A percentile compares a stretch with the other conserved stretches of the same genome.
phyloP scores from a whole-genome alignment of 352 stramenopile species.

The Pythium inflatum region DNA sequence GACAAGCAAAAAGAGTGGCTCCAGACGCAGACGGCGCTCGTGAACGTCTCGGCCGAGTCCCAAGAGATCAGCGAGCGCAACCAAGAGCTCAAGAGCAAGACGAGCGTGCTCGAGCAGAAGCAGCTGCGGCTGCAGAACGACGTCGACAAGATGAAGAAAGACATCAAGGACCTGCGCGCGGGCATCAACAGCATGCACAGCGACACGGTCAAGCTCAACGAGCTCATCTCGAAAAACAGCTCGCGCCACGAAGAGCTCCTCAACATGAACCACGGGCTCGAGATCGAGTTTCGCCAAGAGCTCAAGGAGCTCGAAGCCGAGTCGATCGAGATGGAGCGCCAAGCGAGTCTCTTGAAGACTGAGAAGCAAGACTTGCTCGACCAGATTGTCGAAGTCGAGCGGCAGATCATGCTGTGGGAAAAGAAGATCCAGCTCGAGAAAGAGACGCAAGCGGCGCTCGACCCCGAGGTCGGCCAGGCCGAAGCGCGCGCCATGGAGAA shows the following conservation, averaged over 20 bases:
- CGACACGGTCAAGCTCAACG: conserved; percentile 93
- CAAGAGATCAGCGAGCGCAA: conserved; percentile 90
- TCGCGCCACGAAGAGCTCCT: conserved; percentile 75
- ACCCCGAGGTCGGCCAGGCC: conserved; percentile 90
- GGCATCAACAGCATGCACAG: conserved; percentile 86
- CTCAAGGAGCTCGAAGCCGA: conserved; percentile 90
- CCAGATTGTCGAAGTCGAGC: conserved; percentile 91
- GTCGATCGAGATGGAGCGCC: conserved; percentile 71
- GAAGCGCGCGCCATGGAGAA: conserved; percentile 94
- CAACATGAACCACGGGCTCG: conserved; percentile 88
- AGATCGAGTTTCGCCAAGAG: conserved; percentile 92
- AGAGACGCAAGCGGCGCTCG: conserved; percentile 93
- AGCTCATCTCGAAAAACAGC: conserved; percentile 89
- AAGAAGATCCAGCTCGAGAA: conserved; percentile 98
- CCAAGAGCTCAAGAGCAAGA: conserved; percentile 89
- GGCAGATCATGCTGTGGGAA: conserved; percentile 94
- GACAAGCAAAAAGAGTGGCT: conserved; percentile 92
- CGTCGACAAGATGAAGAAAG: conserved; percentile 72
- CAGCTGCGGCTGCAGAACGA: conserved; percentile 87
- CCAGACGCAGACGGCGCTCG: conserved; percentile 87
- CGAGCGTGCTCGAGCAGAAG: conserved; percentile 91
- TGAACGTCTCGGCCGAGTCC: conserved; percentile 86
- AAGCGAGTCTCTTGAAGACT: conserved; percentile 71
- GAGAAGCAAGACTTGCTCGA: conserved; percentile 89
- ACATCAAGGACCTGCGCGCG: conserved; percentile 82